Conservation (phyloP, 345 rosid species). For the Mallotus nudiflorus region DNA sequence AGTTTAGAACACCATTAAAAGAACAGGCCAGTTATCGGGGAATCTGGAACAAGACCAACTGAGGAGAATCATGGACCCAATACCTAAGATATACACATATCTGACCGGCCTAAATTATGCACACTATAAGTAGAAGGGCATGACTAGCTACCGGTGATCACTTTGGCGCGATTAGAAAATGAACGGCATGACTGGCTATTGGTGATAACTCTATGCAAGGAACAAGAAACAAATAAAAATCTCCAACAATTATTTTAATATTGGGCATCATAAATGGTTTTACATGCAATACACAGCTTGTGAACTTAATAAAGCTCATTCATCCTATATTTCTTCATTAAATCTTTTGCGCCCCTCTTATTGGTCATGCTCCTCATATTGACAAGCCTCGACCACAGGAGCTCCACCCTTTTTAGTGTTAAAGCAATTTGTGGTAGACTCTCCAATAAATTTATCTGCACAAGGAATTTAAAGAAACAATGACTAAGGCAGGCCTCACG, state of each 20-base stretch:
- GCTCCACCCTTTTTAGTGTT: not conserved
- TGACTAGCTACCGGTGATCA: too few relatives aligned
- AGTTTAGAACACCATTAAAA: too few relatives aligned
- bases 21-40: too few relatives aligned
- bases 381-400: not conserved
- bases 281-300: not conserved
- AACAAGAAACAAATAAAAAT: not conserved
- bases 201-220: not conserved
- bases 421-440: not conserved
- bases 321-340: not conserved
- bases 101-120: too few relatives aligned
- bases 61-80: too few relatives aligned
- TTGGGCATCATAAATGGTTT: not conserved
- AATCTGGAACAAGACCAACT: too few relatives aligned
- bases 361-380: not conserved
- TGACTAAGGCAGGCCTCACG: not conserved
- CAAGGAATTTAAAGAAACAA: not conserved
- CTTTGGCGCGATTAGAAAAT: too few relatives aligned
- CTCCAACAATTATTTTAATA: not conserved
- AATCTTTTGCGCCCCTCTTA: not conserved
- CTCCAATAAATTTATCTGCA: slow-evolving; percentile 15
- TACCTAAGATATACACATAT: too few relatives aligned
- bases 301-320: not conserved
- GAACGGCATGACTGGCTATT: too few relatives aligned
- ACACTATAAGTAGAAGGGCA: too few relatives aligned